Percentiles rank a stretch among this genome's conserved stretches.
phyloP scores from a whole-genome alignment of 2,329 filamentous ascomycete species.

The Colletotrichum sp. region DNA sequence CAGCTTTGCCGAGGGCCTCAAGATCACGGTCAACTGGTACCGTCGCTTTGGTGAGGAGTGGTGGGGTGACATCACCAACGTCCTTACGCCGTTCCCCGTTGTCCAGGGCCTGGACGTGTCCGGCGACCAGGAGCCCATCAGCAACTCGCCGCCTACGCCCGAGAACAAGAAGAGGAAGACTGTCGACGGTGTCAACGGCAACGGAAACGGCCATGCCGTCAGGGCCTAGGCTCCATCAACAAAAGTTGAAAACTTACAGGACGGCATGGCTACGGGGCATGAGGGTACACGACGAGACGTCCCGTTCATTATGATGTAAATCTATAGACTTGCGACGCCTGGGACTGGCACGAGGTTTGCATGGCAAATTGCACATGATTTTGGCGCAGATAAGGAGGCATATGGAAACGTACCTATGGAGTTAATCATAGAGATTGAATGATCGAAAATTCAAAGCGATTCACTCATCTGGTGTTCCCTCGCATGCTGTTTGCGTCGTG shows the following conservation, averaged over 20 bases:
- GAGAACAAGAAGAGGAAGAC: constrained; percentile 26
- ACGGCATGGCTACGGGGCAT: background rate
- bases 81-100: constrained; percentile 71
- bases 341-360: background rate
- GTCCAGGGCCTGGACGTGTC: constrained; percentile 61
- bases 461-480: background rate
- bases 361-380: constrained; percentile 6
- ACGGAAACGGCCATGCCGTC: background rate
- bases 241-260: background rate
- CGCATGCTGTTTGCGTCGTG: background rate
- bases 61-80: constrained; percentile 76
- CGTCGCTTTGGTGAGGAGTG: constrained; percentile 67
- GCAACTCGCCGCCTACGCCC: constrained; percentile 30
- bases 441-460: background rate
- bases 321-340: background rate
- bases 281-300: background rate
- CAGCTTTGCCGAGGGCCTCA: constrained; percentile 66
- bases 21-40: constrained; percentile 74
- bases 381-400: constrained; percentile 7
- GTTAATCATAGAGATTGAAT: constrained; percentile 1
- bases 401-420: background rate
- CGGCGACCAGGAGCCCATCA: constrained; percentile 51
- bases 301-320: background rate
- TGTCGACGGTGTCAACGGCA: constrained; percentile 13
- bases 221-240: background rate